A percentile compares a stretch with the other conserved stretches of the same genome.
These are phyloP conservation scores for Termitomyces titanicus DNA, from an alignment of 768 basidiomycete species.

Conservation along the genomic window DNA sequence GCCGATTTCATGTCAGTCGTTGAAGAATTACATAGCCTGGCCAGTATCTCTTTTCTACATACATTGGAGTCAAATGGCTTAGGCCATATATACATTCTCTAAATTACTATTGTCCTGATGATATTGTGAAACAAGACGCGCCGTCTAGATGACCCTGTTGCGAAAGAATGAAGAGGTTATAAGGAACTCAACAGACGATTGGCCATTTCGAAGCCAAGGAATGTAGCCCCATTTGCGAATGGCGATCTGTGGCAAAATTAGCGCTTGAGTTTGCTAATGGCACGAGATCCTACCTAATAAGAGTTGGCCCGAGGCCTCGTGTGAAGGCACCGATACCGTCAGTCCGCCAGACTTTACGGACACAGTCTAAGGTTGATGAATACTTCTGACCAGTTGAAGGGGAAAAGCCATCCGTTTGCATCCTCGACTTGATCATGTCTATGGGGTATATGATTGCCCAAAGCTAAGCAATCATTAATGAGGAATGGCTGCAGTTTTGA, in stretches of 20 bases:
- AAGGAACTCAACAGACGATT: conserved; percentile 59
- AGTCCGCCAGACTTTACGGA: conserved; percentile 74
- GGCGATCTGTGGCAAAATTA: conserved; percentile 58
- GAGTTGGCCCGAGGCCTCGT: conserved; percentile 86
- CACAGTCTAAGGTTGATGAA: conserved; percentile 76
- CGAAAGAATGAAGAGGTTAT: neutral
- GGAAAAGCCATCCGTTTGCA: conserved; percentile 92
- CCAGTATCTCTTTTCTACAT: neutral
- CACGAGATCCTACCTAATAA: conserved; percentile 63
- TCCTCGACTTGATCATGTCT: conserved; percentile 93
- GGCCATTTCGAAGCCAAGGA: conserved; percentile 93
- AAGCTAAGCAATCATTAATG: conserved; percentile 41
- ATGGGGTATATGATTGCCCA: conserved; percentile 95
- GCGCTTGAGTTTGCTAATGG: neutral
- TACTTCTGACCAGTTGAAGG: conserved; percentile 78
- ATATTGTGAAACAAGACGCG: neutral
- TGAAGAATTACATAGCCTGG: neutral
- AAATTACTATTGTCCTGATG: neutral
- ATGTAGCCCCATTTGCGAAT: conserved; percentile 95
- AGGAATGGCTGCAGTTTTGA: neutral
- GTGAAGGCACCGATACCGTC: conserved; percentile 88
- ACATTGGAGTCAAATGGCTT: no score
- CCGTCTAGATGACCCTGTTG: neutral
- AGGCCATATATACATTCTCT: neutral
- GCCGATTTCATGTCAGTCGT: conserved; percentile 17